A percentile compares a stretch with the other conserved stretches of the same genome.
Conservation (phyloP, 2,329 filamentous ascomycete species). For the Emergomyces africanus region DNA sequence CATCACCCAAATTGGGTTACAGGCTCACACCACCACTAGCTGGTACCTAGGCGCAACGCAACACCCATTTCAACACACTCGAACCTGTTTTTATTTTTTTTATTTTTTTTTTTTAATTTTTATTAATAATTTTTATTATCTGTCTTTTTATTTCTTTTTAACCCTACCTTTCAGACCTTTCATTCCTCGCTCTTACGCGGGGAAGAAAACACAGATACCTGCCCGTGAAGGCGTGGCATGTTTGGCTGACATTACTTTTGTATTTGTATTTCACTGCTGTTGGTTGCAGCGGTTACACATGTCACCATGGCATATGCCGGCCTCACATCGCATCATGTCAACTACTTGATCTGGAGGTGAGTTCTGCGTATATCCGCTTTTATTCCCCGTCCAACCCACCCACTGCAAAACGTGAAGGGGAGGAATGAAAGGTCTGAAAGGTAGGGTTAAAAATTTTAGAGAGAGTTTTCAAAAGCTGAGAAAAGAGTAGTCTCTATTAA, state of each 20-base stretch:
- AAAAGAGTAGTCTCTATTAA: too few species aligned
- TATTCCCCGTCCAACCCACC: slow-evolving; percentile 1
- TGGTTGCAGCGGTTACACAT: slow-evolving; percentile 20
- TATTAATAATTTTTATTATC: too few species aligned
- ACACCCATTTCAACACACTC: background rate
- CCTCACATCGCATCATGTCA: slow-evolving; percentile 46
- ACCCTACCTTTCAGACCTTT: background rate
- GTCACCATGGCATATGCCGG: slow-evolving; percentile 32
- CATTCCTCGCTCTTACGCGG: background rate
- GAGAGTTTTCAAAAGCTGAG: too few species aligned
- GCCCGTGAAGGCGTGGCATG: slow-evolving; percentile 1
- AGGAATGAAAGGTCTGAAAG: too few species aligned
- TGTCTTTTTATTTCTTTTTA: too few species aligned
- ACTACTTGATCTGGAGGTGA: slow-evolving; percentile 57
- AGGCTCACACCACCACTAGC: background rate
- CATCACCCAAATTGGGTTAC: background rate
- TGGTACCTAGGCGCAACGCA: background rate
- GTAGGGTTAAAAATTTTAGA: too few species aligned
- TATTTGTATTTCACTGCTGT: background rate
- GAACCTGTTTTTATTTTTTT: too few species aligned
- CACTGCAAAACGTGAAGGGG: background rate
- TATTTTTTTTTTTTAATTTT: background rate
- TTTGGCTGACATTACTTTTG: background rate
- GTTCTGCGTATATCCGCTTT: slow-evolving; percentile 15
- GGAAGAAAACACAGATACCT: background rate